Percentiles rank a stretch among this genome's conserved stretches.
phyloP scores from a whole-genome alignment of 257 asterid species.

The Capsicum rhomboideum region DNA sequence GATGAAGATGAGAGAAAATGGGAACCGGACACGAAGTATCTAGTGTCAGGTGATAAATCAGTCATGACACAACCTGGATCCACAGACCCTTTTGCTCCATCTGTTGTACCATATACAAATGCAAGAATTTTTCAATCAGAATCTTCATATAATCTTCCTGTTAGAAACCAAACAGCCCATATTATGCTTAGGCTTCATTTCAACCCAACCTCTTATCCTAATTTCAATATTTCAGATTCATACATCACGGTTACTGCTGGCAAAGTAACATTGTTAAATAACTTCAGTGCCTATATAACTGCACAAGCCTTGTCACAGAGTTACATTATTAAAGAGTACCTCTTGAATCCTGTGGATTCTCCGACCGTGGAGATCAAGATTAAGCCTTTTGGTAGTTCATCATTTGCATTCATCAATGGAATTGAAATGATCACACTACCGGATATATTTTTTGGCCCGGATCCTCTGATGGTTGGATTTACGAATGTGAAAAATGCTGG shows the following conservation, averaged over 20 bases:
- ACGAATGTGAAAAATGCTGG: constrained; percentile 3
- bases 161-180: constrained; percentile 30
- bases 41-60: constrained; percentile 26
- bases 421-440: constrained; percentile 63
- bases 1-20: constrained; percentile 60
- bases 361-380: constrained; percentile 41
- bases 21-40: constrained; percentile 53
- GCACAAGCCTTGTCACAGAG: constrained; percentile 85
- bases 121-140: constrained; percentile 70
- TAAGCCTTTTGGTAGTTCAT: constrained; percentile 41
- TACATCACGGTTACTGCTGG: constrained; percentile 50
- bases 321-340: constrained; percentile 67
- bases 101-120: constrained; percentile 61
- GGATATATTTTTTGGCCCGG: constrained; percentile 31
- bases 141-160: constrained; percentile 44
- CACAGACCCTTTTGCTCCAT: constrained; percentile 64
- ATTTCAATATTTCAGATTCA: constrained; percentile 48
- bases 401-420: constrained; percentile 76
- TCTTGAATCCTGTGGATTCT: constrained; percentile 26
- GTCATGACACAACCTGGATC: constrained; percentile 29
- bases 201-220: constrained; percentile 69
- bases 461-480: constrained; percentile 28
- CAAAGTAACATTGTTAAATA: constrained; percentile 43
- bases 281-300: constrained; percentile 62
- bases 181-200: constrained; percentile 67